Evolutionary conservation across 2,329 filamentous ascomycete species (phyloP), one percentile per base, ranked within the genome.

Genomic region (Coleophoma crateriformis): DNA sequence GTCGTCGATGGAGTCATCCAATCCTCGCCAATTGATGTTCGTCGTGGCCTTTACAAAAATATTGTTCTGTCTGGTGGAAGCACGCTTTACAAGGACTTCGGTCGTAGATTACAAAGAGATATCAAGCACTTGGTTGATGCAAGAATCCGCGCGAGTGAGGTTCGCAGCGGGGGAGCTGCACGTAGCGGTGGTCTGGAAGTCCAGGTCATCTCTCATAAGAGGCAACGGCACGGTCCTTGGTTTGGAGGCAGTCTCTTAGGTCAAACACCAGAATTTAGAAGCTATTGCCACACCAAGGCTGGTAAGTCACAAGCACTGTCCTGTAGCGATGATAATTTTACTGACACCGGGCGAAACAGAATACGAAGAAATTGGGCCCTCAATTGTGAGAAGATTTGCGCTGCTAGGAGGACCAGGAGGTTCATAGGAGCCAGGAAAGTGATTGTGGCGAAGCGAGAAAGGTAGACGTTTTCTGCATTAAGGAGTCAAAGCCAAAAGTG

Each of bases 11-110:
- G 87, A 50, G 94, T 97, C 56, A 99, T 99, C 62, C 94, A 99
- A 71, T 92, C 90, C 50, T 96, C 92, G 33, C 94, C 94, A 39
- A 99, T 99, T 62, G 94, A 99, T 66, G 95, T 99, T 42, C 87
- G 94, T 64, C 84, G 94, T 72, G 94, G 94, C 39, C 79, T 99
- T 35, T 99, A 99, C 82, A 99, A 99, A 83, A 99, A 99, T 73
- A 99, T 99, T 72, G 94, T 99, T 34, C 78, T 99, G 35, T 97
- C 92, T 3, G 94, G 94, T 67, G 94, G 94, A 62, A 96, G 91
- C 60, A 99, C 94, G 19, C 76, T 99, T 54, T 99, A 97, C 81
- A 96, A 97, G 73, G 91, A 99, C 71, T 99, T 99, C 71, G 94
- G 94, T 22, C 84, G 94, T 58, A 84, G 94, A 67, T 78, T 99